phyloP scores from a whole-genome alignment of 108 stramenopile genomes.

The Skeletonema grethae region DNA sequence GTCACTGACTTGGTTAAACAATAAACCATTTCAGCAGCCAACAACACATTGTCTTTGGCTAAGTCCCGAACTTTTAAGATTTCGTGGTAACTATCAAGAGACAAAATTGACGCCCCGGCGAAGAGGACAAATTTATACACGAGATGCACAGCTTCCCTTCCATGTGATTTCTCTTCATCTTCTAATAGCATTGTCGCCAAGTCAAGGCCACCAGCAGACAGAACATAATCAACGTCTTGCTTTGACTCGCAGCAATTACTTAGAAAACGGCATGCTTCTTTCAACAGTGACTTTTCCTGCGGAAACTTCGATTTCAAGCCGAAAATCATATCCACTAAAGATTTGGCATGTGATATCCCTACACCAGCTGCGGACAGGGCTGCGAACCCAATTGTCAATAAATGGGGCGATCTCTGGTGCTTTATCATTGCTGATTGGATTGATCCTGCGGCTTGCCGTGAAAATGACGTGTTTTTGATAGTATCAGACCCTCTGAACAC shows the following conservation, averaged over 20 bases:
- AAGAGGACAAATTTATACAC: slow-evolving; percentile 11
- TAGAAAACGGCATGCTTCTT: slow-evolving; percentile 10
- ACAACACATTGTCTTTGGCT: neutral
- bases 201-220: neutral
- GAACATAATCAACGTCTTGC: slow-evolving; percentile 8
- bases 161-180: neutral
- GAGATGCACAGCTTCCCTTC: neutral
- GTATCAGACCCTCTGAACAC: neutral
- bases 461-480: neutral
- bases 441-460: neutral
- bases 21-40: slow-evolving; percentile 21
- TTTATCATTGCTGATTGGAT: neutral
- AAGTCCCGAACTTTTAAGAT: neutral
- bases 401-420: neutral
- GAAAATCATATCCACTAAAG: neutral
- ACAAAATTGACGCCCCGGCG: neutral
- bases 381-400: slow-evolving; percentile 8
- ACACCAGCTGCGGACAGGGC: slow-evolving; percentile 1
- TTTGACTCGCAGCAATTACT: slow-evolving; percentile 14
- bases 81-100: slow-evolving; percentile 4
- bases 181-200: neutral
- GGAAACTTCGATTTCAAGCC: neutral
- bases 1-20: slow-evolving; percentile 4
- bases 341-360: neutral
- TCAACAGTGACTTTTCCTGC: neutral